Evolutionary conservation across 2,329 filamentous ascomycete species (phyloP), one percentile per base, ranked within the genome.

Genomic region (Teratosphaeria gauchensis): DNA sequence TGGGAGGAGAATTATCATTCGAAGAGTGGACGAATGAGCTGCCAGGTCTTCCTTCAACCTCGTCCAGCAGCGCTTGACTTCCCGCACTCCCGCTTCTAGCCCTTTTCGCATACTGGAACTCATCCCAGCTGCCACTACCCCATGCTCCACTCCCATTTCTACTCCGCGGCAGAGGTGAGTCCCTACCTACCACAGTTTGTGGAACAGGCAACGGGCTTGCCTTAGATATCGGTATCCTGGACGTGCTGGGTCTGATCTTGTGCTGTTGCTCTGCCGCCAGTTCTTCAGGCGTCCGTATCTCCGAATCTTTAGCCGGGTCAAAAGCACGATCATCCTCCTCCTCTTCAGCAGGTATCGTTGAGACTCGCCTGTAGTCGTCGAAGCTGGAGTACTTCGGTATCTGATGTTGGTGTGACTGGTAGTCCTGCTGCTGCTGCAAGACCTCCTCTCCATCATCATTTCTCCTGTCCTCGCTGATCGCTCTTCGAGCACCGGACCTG

Each of bases 151-250:
- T 85, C 48, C 78, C 77, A 54, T 79, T 78, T 55, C 82, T 75
- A 57, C 79, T 82, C 59, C 91, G 83, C 57, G 81, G 76, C 52
- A 87, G 77, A 24, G 84, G 85, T 28, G 83, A 85, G 66, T 90
- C 87, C 63, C 91, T 84, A 64, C 92, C 91, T 53, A 90, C 78
- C 63, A 86, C 84, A 55, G 87, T 84, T 56, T 82, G 73, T 1
- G 89, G 83, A 59, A 95, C 86, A 11, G 91, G 90, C 21, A 84
- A 82, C 1, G 89, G 88, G 70, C 90, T 96, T 14, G 82, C 78
- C 67, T 90, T 92, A 32, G 90, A 85, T 42, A 97, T 81, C 1
- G 94, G 94, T 70, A 99, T 96, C 57, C 90, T 85, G 52, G 92
- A 96, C 3, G 82, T 77, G 75, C 83, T 76, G 32, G 77, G 76